Evolutionary conservation across 345 rosid genomes (phyloP).

Genomic region (Pseudoturritis turrita): DNA sequence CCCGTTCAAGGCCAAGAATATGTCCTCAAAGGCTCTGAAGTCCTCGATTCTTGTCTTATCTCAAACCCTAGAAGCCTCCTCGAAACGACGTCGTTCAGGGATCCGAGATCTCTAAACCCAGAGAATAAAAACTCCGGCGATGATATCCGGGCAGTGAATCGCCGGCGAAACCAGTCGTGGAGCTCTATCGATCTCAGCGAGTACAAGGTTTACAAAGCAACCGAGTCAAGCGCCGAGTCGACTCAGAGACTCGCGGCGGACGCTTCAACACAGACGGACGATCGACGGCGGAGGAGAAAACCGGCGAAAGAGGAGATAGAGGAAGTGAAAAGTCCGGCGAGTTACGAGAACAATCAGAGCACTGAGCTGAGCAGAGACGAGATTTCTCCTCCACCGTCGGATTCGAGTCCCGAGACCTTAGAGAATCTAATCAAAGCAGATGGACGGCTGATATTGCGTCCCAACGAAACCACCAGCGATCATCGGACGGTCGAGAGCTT

Average conservation of each 20-base stretch:
- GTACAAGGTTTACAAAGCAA: slow-evolving; percentile 63
- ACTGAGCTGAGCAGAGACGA: slow-evolving; percentile 71
- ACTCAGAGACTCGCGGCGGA: slow-evolving; percentile 57
- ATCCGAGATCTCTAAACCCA: slow-evolving; percentile 31
- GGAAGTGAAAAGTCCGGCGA: slow-evolving; percentile 13
- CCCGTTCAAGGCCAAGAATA: slow-evolving; percentile 88
- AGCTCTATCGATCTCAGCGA: slow-evolving; percentile 73
- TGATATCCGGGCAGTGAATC: slow-evolving; percentile 38
- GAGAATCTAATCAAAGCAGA: slow-evolving; percentile 77
- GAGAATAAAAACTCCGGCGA: slow-evolving; percentile 22
- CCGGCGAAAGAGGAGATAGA: slow-evolving; percentile 35
- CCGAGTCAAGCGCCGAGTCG: slow-evolving; percentile 55
- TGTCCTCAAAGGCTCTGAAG: slow-evolving; percentile 92
- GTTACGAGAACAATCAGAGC: slow-evolving; percentile 29
- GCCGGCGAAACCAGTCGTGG: slow-evolving; percentile 83
- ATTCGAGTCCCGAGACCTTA: slow-evolving; percentile 93
- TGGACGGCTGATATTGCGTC: slow-evolving; percentile 51
- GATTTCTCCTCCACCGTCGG: slow-evolving; percentile 94
- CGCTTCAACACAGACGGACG: slow-evolving; percentile 91
- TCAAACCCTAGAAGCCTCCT: slow-evolving; percentile 39
- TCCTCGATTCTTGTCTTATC: slow-evolving; percentile 42
- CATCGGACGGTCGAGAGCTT: slow-evolving; percentile 48
- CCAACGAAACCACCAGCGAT: slow-evolving; percentile 20
- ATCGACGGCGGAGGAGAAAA: slow-evolving; percentile 51
- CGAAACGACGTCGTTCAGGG: slow-evolving; percentile 44